A percentile compares a stretch with the other conserved stretches of the same genome.
These are phyloP conservation scores for Phlyctochytrium arcticum DNA, from an alignment of 192 early-diverging fungal genomes.

Conservation along the genomic window DNA sequence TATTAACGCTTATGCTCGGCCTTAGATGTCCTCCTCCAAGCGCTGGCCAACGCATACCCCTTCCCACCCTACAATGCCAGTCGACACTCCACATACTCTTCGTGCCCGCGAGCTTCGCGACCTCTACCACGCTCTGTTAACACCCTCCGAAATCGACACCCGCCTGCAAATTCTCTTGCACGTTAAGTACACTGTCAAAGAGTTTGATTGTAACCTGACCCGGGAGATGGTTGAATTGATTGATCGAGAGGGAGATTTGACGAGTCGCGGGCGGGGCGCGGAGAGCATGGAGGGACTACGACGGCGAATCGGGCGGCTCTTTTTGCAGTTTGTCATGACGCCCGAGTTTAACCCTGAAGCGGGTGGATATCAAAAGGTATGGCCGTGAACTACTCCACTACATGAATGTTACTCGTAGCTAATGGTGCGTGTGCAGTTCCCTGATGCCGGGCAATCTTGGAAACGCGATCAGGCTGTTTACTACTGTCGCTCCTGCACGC, in stretches of 20 bases:
- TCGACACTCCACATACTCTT: constrained; percentile 57
- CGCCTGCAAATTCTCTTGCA: constrained; percentile 55
- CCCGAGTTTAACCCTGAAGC: constrained; percentile 62
- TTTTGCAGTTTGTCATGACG: constrained; percentile 57
- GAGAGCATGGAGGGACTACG: constrained; percentile 52
- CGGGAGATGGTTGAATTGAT: constrained; percentile 58
- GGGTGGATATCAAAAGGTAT: constrained; percentile 42
- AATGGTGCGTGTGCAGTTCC: constrained; percentile 31
- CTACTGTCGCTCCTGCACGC: constrained; percentile 55
- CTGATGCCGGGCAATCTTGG: constrained; percentile 45
- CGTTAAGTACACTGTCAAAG: constrained; percentile 63
- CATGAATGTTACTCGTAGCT: not conserved
- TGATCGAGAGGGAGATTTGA: constrained; percentile 56
- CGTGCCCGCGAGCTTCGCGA: constrained; percentile 56
- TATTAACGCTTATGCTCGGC: too few species aligned
- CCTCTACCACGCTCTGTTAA: constrained; percentile 53
- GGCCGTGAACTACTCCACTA: not conserved
- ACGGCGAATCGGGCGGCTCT: constrained; percentile 49
- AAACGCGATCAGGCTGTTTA: constrained; percentile 54
- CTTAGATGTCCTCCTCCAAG: constrained; percentile 20
- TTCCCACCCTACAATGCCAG: constrained; percentile 20
- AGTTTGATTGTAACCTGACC: constrained; percentile 59
- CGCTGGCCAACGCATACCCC: not conserved
- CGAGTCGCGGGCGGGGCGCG: constrained; percentile 49
- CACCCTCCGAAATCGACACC: constrained; percentile 51